Evolutionary conservation across 345 rosid species (phyloP).

Genomic region (Acer saccharum): DNA sequence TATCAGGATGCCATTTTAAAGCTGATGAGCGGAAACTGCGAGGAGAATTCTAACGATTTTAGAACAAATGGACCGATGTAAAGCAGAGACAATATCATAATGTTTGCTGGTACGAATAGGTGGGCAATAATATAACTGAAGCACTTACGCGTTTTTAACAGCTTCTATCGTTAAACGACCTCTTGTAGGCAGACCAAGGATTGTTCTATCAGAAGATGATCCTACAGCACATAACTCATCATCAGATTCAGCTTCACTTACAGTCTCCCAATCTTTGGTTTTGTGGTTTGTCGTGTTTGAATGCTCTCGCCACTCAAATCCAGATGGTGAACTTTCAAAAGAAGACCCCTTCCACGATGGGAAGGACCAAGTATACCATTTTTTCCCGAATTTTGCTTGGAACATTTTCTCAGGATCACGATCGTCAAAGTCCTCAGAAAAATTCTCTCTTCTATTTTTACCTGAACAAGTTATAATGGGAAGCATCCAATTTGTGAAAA

Average conservation of each 20-base stretch:
- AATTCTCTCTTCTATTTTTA: slow-evolving; percentile 42
- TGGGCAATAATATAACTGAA: not conserved
- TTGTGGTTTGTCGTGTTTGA: slow-evolving; percentile 43
- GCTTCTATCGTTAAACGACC: slow-evolving; percentile 71
- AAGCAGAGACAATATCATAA: not conserved
- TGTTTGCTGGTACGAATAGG: not conserved
- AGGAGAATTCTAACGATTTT: slow-evolving; percentile 7
- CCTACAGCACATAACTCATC: slow-evolving; percentile 43
- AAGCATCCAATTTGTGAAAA: not conserved
- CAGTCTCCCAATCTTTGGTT: slow-evolving; percentile 40
- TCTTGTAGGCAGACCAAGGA: slow-evolving; percentile 63
- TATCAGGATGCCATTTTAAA: slow-evolving; percentile 96
- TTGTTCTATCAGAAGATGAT: slow-evolving; percentile 58
- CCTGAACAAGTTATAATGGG: slow-evolving; percentile 34
- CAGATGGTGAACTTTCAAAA: slow-evolving; percentile 35
- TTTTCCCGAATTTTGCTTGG: slow-evolving; percentile 50
- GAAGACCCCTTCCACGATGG: slow-evolving; percentile 21
- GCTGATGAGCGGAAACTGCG: slow-evolving; percentile 75
- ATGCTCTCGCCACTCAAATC: slow-evolving; percentile 67
- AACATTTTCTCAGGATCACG: slow-evolving; percentile 47
- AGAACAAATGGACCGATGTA: not conserved
- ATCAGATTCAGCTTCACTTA: slow-evolving; percentile 47
- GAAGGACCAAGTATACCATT: slow-evolving; percentile 52
- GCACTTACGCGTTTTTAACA: slow-evolving; percentile 81
- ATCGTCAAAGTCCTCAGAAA: slow-evolving; percentile 43